Base-by-base conservation (phyloP, 495 filamentous ascomycete genomes). In the Xylaria longipes region DNA sequence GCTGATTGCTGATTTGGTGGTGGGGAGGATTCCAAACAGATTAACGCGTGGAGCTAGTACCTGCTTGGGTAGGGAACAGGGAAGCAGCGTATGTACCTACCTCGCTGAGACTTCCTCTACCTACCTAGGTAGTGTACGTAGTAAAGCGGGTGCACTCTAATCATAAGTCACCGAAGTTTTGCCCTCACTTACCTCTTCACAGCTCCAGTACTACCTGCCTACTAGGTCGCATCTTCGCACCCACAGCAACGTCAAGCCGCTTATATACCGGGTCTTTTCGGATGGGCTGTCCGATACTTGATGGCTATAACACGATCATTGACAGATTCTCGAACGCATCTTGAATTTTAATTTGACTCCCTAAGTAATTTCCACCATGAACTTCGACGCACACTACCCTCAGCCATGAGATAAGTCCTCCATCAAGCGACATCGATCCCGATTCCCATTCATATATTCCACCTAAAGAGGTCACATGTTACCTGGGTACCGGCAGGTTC, bases 1-100 rank as follows among this genome's bases (percentile, higher is more conserved):
- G 43, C 27, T 56, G 46, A 25, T 70, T 9, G 37, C 31, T 70
- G 56, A 46, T 64, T 48, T 25, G 45, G 48, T 58, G 61, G 68
- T 70, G 68, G 68, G 69, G 69, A 66, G 31, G 43, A 66, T 58
- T 71, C 37, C n/a, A 71, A 71, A 71, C 46, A 41, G 69, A 58
- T 69, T 69, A 69, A 69, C 65, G 65, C 65, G 65, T 67, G 48
- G 35, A 57, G 46, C 22, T 56, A 56, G 37, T 39, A 45, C 35
- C 65, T 67, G 52, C 52, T 54, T 54, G 12, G 33, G 48, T 67
- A 56, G 20, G 43, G 43, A 48, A 41, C 33, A 52, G 27, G 48
- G 65, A 12, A 48, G 25, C 56, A 25, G 15, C 29, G 43, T 37
- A 29, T 65, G n/a, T 20, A 1, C 37, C 29, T 25, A 57, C 54